phyloP scores from a whole-genome alignment of 257 asterid genomes.

The Solanum acaule region DNA sequence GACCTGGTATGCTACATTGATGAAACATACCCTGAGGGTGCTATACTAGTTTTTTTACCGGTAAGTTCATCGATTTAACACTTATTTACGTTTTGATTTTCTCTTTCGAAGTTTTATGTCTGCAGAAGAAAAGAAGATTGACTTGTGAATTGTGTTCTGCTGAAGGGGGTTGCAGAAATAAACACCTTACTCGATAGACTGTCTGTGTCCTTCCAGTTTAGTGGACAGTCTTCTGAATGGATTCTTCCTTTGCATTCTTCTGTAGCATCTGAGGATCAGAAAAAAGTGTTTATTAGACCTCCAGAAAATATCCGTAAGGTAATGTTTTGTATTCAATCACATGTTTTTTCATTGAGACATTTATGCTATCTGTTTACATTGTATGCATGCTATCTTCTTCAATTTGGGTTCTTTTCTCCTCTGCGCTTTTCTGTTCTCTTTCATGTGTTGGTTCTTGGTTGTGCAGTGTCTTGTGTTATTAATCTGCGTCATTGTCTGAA shows the following conservation, averaged over 20 bases:
- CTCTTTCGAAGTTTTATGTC: background rate
- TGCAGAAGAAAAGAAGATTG: background rate
- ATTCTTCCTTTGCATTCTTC: conserved; percentile 95
- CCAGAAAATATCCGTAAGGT: conserved; percentile 91
- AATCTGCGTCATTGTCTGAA: background rate
- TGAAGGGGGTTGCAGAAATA: conserved; percentile 93
- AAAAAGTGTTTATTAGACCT: conserved; percentile 79
- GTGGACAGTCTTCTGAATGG: conserved; percentile 86
- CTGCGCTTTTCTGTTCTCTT: background rate
- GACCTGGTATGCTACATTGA: conserved; percentile 87
- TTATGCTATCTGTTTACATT: background rate
- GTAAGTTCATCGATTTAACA: conserved; percentile 24
- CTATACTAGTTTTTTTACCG: conserved; percentile 85
- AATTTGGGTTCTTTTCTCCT: background rate
- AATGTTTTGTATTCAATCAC: background rate
- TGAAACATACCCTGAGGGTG: conserved; percentile 70
- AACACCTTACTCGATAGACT: conserved; percentile 67
- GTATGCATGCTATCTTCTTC: background rate
- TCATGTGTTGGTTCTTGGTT: background rate
- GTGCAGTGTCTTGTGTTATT: background rate
- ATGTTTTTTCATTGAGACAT: background rate
- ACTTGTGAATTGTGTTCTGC: conserved; percentile 5
- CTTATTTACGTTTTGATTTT: background rate
- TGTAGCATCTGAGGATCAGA: conserved; percentile 86
- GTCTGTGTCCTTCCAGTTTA: conserved; percentile 63